These are phyloP conservation scores for Lepiota subincarnata DNA, from an alignment of 768 basidiomycete species.

Conservation along the genomic window DNA sequence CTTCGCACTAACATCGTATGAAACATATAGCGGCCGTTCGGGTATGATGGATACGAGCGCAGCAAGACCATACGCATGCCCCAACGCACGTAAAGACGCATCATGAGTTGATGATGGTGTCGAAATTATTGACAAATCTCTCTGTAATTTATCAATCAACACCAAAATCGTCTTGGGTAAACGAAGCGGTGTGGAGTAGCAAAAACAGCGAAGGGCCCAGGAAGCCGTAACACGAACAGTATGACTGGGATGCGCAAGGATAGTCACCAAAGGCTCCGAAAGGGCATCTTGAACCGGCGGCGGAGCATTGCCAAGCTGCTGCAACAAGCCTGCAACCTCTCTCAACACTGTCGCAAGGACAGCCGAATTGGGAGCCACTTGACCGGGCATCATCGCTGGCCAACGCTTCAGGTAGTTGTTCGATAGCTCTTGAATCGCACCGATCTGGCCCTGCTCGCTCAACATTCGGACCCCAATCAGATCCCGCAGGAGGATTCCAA, in stretches of 20 bases:
- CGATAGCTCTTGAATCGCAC: conserved; percentile 83
- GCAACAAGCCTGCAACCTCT: conserved; percentile 82
- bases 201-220: conserved; percentile 88
- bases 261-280: conserved; percentile 76
- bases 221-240: conserved; percentile 83
- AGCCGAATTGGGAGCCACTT: conserved; percentile 59
- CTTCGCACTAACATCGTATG: conserved; percentile 88
- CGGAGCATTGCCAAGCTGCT: conserved; percentile 89
- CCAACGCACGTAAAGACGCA: conserved; percentile 66
- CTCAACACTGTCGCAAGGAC: conserved; percentile 72
- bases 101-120: conserved; percentile 73
- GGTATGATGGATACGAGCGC: conserved; percentile 84
- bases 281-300: conserved; percentile 88
- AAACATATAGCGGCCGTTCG: conserved; percentile 86
- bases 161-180: conserved; percentile 75
- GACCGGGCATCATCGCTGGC: conserved; percentile 91
- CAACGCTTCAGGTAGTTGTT: conserved; percentile 82
- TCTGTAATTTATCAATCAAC: conserved; percentile 78
- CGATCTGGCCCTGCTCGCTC: conserved; percentile 91
- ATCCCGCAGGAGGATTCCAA: conserved; percentile 77
- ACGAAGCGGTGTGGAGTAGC: conserved; percentile 81
- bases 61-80: conserved; percentile 88
- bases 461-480: conserved; percentile 86
- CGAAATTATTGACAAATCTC: conserved; percentile 71
- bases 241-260: conserved; percentile 84